These are phyloP conservation scores for Podaxis mareebaensis DNA, from an alignment of 768 basidiomycete species.

Conservation along the genomic window DNA sequence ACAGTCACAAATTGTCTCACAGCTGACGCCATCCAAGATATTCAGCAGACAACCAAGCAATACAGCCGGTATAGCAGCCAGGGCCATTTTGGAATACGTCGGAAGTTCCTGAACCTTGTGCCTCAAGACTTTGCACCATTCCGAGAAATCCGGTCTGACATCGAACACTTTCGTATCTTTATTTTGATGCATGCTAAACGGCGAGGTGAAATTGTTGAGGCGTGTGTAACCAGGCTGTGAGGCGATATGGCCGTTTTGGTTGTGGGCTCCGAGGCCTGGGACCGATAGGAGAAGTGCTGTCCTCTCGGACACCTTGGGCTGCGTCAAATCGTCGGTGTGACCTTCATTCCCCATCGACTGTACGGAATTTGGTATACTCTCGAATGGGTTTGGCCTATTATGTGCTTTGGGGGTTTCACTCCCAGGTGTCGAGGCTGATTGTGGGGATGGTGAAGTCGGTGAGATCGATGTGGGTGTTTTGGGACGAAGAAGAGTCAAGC, in stretches of 20 bases:
- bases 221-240: background rate
- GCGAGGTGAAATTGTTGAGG: background rate
- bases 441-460: conserved; percentile 12
- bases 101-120: conserved; percentile 16
- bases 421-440: conserved; percentile 14
- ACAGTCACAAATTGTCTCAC: conserved; percentile 40
- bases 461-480: background rate
- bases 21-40: conserved; percentile 91
- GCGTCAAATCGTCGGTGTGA: background rate
- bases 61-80: conserved; percentile 75
- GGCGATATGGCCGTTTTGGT: background rate
- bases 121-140: conserved; percentile 12
- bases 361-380: background rate
- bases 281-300: conserved; percentile 7
- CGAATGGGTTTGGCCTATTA: background rate
- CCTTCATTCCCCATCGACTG: conserved; percentile 10
- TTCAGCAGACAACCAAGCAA: conserved; percentile 84
- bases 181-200: background rate
- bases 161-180: background rate
- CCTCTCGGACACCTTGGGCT: conserved; percentile 1
- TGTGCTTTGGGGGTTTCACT: background rate
- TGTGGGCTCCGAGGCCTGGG: background rate
- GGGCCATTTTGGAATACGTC: conserved; percentile 29
- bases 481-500: conserved; percentile 36
- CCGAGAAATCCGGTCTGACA: background rate